Evolutionary conservation across 2,329 filamentous ascomycete species (phyloP).

Genomic region (Graphilbum sp.): DNA sequence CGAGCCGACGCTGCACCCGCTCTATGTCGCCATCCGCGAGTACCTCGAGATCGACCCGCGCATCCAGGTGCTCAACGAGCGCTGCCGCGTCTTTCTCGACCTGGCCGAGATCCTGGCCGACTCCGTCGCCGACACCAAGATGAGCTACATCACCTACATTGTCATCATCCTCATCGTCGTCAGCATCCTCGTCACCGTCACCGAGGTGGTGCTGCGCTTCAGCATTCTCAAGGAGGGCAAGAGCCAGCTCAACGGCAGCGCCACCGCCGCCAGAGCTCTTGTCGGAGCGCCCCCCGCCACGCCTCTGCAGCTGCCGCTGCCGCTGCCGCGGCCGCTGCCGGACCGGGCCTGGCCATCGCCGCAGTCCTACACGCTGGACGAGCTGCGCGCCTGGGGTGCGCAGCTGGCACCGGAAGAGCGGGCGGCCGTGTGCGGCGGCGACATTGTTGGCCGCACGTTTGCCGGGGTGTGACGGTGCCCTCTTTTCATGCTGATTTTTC

Average conservation of each 20-base stretch:
- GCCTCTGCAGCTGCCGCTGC: not conserved
- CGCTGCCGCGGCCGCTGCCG: not conserved
- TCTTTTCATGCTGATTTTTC: too few relatives aligned
- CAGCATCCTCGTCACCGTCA: constrained; percentile 78
- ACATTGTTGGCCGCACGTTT: constrained; percentile 10
- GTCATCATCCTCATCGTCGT: constrained; percentile 86
- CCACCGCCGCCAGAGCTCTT: not conserved
- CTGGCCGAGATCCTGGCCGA: constrained; percentile 90
- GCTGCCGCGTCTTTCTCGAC: constrained; percentile 90
- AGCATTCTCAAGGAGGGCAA: constrained; percentile 43
- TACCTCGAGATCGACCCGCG: constrained; percentile 95
- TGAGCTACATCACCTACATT: constrained; percentile 95
- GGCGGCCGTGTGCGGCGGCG: constrained; percentile 10
- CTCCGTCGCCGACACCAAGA: constrained; percentile 82
- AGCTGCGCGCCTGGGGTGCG: constrained; percentile 10
- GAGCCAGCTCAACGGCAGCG: constrained; percentile 9
- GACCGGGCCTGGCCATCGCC: not conserved
- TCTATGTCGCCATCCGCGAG: constrained; percentile 87
- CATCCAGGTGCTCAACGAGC: constrained; percentile 92
- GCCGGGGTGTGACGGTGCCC: constrained; percentile 7
- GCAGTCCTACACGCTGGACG: constrained; percentile 6
- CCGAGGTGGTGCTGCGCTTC: constrained; percentile 79
- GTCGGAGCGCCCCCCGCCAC: not conserved
- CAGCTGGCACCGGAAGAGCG: constrained; percentile 8
- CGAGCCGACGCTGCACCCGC: constrained; percentile 83